Evolutionary conservation across 2,329 filamentous ascomycete species (phyloP).

Genomic region (Pestalotiopsis sp.): DNA sequence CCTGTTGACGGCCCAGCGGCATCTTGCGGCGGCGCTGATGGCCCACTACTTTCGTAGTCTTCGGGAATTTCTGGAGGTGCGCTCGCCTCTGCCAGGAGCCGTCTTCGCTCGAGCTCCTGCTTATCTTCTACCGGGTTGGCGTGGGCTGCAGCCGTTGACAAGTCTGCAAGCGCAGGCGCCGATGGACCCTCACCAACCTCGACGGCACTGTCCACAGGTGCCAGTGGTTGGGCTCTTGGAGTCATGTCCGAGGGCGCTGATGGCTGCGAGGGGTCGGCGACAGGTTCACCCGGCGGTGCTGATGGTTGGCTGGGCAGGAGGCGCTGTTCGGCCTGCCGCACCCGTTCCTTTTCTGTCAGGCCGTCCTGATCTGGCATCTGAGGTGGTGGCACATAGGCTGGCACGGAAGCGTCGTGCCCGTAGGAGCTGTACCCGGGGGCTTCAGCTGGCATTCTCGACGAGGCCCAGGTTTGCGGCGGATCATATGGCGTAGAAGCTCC

Average conservation of each 20-base stretch:
- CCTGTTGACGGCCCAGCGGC: conserved; percentile 21
- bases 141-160: conserved; percentile 29
- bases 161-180: conserved; percentile 48
- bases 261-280: conserved; percentile 43
- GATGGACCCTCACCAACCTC: conserved; percentile 36
- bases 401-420: conserved; percentile 34
- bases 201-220: neutral
- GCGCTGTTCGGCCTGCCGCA: conserved; percentile 75
- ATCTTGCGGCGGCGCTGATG: conserved; percentile 20
- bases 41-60: conserved; percentile 43
- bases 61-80: conserved; percentile 46
- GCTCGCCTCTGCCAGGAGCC: conserved; percentile 54
- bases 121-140: conserved; percentile 64
- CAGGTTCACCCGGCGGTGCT: conserved; percentile 27
- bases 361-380: conserved; percentile 59
- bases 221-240: neutral
- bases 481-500: conserved; percentile 17
- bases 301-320: conserved; percentile 82
- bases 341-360: conserved; percentile 79
- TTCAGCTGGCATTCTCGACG: conserved; percentile 26
- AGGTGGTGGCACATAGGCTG: conserved; percentile 62
- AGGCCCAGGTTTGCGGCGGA: conserved; percentile 26
- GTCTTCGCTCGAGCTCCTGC: conserved; percentile 63
- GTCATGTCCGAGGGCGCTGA: conserved; percentile 16
- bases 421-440: conserved; percentile 36